Evolutionary conservation across 306 rosid genomes (phyloP).

Genomic region (Cyamopsis tetragonoloba): DNA sequence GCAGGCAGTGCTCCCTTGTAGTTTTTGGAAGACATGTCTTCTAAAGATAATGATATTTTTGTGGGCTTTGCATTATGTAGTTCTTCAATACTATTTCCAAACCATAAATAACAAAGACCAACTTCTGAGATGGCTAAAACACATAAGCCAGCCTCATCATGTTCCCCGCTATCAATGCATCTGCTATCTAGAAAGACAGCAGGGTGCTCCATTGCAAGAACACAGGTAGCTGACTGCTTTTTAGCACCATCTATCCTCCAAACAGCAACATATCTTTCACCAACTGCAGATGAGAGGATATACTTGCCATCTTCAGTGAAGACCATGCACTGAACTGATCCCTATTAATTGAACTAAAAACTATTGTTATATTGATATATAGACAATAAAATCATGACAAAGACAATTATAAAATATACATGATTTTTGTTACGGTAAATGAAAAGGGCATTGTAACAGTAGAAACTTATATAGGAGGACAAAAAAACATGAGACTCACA

Average conservation of each 20-base stretch:
- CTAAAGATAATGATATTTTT: slow-evolving; percentile 58
- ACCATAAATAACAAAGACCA: slow-evolving; percentile 87
- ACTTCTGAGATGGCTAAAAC: slow-evolving; percentile 88
- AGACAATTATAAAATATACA: background rate
- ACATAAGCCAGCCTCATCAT: slow-evolving; percentile 43
- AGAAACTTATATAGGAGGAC: background rate
- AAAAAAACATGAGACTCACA: slow-evolving; percentile 55
- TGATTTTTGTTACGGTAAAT: background rate
- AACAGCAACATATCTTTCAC: slow-evolving; percentile 84
- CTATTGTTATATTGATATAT: slow-evolving; percentile 16
- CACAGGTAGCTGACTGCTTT: slow-evolving; percentile 75
- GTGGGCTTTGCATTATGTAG: slow-evolving; percentile 62
- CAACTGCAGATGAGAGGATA: slow-evolving; percentile 81
- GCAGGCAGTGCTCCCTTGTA: slow-evolving; percentile 57
- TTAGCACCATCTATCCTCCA: slow-evolving; percentile 67
- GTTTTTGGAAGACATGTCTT: slow-evolving; percentile 48
- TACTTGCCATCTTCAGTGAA: slow-evolving; percentile 82
- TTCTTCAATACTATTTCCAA: slow-evolving; percentile 63
- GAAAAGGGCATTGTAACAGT: background rate
- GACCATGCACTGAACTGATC: slow-evolving; percentile 75
- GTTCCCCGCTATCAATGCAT: slow-evolving; percentile 39
- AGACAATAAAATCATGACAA: slow-evolving; percentile 14
- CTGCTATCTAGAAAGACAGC: slow-evolving; percentile 78
- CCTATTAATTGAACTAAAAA: slow-evolving; percentile 49
- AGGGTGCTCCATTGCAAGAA: slow-evolving; percentile 94